Base-by-base conservation (phyloP, 2,329 filamentous ascomycete species). In the Gaeumannomyces tritici region DNA sequence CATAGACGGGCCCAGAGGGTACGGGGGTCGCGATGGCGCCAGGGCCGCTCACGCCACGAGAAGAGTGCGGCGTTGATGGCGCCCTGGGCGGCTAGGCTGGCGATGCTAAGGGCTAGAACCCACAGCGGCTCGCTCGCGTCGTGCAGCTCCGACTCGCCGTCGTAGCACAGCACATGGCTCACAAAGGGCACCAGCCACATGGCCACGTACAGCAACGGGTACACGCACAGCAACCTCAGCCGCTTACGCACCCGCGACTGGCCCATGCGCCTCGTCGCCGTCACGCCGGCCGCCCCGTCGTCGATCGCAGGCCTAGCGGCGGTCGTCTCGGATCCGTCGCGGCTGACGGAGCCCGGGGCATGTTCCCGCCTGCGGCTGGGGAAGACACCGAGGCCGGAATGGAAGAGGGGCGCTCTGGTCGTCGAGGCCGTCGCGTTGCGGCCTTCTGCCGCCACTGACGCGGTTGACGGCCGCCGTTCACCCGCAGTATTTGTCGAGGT, bases 171-270 rank as follows among this genome's bases (percentile, higher is more conserved):
- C 60, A 85, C 78, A 70, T 92, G 87, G 2, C 79, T 79, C 2
- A 87, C 75, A 67, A 92, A 90, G 0, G 90, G 89, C 9, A 89
- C 74, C 4, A 89, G 74, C 90, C 90, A 93, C 66, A 90, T 83
- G 5, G 84, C 73, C 26, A 89, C 79, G 72, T 93, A 93, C 4
- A 89, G 81, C 24, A 88, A 71, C 0, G 90, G 90, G 71, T 93
- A 93, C 59, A 91, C 84, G 73, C 93, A 91, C 24, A 92, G 79
- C 33, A 89, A 81, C 35, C 87, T 83, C 2, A 92, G 79, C 69
- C 92, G 89, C 12, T 86, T 82, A 57, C 83, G 81, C 63, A 90
- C 86, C 63, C 81, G 83, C 21, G 80, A 75, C 15, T 85, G 80
- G 11, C 80, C 71, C 57, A 72, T 69, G 26, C 27, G 59, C n/a